Evolutionary conservation across 176 grass and related monocot species (phyloP).

Genomic region (Canna indica): DNA sequence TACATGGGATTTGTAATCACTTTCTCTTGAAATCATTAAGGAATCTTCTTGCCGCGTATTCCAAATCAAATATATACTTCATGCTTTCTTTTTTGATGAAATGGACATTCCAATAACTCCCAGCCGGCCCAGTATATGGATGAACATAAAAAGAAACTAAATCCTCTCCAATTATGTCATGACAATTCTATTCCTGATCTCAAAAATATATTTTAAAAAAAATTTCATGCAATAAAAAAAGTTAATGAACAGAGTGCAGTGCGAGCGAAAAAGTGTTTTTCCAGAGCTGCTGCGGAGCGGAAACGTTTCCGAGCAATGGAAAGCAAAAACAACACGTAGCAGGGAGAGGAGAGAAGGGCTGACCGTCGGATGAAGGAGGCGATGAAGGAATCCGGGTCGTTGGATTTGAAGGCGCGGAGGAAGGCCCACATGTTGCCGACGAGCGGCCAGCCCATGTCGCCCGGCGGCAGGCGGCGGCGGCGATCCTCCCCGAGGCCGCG

Average conservation of each 20-base stretch:
- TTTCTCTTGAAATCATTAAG: not conserved
- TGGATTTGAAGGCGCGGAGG: constrained; percentile 71
- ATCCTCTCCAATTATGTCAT: no score
- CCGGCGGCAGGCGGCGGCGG: constrained; percentile 48
- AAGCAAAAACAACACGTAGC: not conserved
- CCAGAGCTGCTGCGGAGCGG: no score
- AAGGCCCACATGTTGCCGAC: constrained; percentile 83
- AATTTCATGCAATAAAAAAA: no score
- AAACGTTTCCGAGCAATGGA: not conserved
- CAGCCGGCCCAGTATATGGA: no score
- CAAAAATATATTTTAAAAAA: no score
- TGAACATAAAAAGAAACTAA: no score
- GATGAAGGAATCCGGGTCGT: constrained; percentile 73
- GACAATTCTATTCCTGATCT: no score
- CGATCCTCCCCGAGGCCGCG: constrained; percentile 24
- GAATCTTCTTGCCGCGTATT: not conserved
- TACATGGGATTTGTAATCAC: no score
- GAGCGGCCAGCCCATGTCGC: constrained; percentile 79
- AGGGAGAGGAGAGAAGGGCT: constrained; percentile 1
- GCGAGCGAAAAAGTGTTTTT: no score
- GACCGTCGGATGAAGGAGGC: constrained; percentile 49
- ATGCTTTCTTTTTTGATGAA: not conserved
- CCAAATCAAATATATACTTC: not conserved
- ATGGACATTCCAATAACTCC: no score
- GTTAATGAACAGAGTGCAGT: no score